Evolutionary conservation across 768 basidiomycete species (phyloP).

Genomic region (Sporobolomyces pararoseus): DNA sequence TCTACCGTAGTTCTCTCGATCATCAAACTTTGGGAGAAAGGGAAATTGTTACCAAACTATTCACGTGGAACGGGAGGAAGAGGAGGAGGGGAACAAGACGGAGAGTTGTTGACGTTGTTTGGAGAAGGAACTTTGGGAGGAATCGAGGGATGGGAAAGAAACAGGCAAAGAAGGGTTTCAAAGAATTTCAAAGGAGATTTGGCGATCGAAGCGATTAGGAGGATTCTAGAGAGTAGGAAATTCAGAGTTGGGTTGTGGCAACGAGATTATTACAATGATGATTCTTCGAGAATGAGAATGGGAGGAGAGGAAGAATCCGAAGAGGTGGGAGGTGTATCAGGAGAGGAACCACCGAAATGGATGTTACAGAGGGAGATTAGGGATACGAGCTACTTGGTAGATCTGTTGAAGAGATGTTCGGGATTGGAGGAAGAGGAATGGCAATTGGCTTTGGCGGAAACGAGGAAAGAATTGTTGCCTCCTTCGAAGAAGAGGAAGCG

Average conservation of each 20-base stretch:
- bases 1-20: conserved; percentile 27
- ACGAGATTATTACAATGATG: background rate
- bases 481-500: background rate
- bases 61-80: conserved; percentile 7
- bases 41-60: background rate
- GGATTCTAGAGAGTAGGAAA: conserved; percentile 21
- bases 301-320: background rate
- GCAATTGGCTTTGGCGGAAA: background rate
- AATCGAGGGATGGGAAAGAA: background rate
- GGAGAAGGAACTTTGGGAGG: background rate
- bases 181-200: background rate
- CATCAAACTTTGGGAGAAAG: conserved; percentile 29
- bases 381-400: conserved; percentile 17
- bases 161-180: background rate
- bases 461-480: conserved; percentile 24
- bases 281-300: background rate
- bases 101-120: background rate
- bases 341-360: background rate
- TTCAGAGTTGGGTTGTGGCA: conserved; percentile 19
- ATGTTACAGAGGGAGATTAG: conserved; percentile 17
- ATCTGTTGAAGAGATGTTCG: conserved; percentile 3
- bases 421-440: conserved; percentile 3
- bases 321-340: background rate
- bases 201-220: conserved; percentile 13
- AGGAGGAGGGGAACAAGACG: background rate